Percentiles rank a stretch among this genome's conserved stretches.
phyloP scores from a whole-genome alignment of 129 eudicot genomes.

The Flaveria sonorensis region DNA sequence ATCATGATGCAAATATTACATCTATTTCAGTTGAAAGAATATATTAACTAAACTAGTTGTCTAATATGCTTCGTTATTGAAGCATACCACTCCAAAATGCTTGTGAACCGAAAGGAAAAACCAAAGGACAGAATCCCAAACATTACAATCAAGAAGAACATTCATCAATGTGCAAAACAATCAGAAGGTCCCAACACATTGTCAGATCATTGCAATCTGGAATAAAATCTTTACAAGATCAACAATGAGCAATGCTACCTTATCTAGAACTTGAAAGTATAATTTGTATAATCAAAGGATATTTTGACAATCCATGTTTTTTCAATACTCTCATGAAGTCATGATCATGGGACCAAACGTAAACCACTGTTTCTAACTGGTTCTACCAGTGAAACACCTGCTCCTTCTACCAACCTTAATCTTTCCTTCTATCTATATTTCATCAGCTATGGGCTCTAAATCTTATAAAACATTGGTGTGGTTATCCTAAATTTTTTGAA shows the following conservation, averaged over 20 bases:
- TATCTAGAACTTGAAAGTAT: background rate
- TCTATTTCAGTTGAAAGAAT: background rate
- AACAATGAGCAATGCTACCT: background rate
- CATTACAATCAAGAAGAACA: background rate
- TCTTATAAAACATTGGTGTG: background rate
- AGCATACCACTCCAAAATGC: background rate
- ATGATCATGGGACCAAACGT: slow-evolving; percentile 12
- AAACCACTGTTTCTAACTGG: slow-evolving; percentile 8
- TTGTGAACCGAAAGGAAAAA: slow-evolving; percentile 1
- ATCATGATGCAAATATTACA: background rate
- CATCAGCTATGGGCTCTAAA: background rate
- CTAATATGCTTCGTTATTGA: background rate
- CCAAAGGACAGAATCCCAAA: background rate
- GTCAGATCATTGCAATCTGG: slow-evolving; percentile 8
- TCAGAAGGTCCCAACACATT: slow-evolving; percentile 1
- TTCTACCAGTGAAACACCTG: background rate
- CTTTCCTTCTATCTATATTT: background rate
- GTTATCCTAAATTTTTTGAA: background rate
- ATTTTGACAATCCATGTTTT: slow-evolving; percentile 6
- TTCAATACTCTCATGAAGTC: background rate
- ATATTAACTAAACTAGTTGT: background rate
- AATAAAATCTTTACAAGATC: slow-evolving; percentile 1
- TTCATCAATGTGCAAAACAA: slow-evolving; percentile 8
- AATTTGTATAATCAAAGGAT: background rate
- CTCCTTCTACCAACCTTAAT: slow-evolving; percentile 1